Evolutionary conservation across 169 alveolate species (phyloP).

Genomic region (Plasmodium reichenowi): DNA sequence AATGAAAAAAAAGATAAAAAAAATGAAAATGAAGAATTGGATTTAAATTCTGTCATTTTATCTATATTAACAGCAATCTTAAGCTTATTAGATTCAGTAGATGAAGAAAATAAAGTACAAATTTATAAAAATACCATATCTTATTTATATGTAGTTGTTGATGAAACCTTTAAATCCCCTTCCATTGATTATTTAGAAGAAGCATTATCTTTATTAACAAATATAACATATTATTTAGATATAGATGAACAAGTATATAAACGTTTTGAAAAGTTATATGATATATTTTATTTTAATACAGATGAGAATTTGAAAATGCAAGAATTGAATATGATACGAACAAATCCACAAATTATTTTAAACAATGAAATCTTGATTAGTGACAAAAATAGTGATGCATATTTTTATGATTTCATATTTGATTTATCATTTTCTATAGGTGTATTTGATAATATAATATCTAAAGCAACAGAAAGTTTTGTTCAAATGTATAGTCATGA

Average conservation of each 20-base stretch:
- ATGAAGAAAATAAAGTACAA: constrained; percentile 56
- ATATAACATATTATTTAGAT: constrained; percentile 57
- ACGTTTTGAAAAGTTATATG: constrained; percentile 70
- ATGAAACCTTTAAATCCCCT: constrained; percentile 73
- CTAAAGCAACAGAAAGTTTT: constrained; percentile 48
- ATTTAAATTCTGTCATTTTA: constrained; percentile 41
- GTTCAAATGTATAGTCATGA: constrained; percentile 49
- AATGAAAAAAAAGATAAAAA: constrained; percentile 48
- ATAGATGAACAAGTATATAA: constrained; percentile 62
- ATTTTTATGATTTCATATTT: constrained; percentile 59
- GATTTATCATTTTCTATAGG: constrained; percentile 64
- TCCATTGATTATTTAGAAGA: constrained; percentile 69
- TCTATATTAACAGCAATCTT: constrained; percentile 56
- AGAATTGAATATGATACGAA: constrained; percentile 36
- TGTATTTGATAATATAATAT: constrained; percentile 56
- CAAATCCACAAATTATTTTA: constrained; percentile 46
- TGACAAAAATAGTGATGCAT: constrained; percentile 56
- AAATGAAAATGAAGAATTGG: constrained; percentile 70
- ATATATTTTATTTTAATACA: constrained; percentile 66
- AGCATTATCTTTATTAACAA: constrained; percentile 58
- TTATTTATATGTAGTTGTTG: constrained; percentile 54
- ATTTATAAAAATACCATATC: constrained; percentile 52
- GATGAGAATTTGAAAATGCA: constrained; percentile 43
- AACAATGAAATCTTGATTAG: constrained; percentile 39
- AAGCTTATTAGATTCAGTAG: constrained; percentile 63